Evolutionary conservation across 108 stramenopile species (phyloP), one percentile per base, ranked within the genome.

Genomic region (Seminavis robusta): DNA sequence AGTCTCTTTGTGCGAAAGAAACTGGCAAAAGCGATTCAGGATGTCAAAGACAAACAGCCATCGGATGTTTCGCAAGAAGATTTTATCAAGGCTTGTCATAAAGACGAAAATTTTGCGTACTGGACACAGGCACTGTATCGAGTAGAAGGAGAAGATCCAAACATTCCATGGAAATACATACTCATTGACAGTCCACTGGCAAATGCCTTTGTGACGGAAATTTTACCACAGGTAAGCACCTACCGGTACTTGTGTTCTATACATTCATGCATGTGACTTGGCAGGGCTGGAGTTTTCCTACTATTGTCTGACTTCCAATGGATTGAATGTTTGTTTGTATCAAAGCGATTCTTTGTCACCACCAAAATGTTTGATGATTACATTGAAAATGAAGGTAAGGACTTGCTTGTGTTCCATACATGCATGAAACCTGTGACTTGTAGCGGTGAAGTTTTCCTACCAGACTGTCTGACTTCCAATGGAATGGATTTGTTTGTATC

Each of bases 121-220:
- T 81, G 80, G 80, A 30, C 44, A 0, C n/a, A 59, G 7, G 71
- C 74, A 6, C 30, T 42, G 23, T 42, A 76, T 32, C 52, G 67
- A 2, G 38, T 74, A 16, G 53, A 68, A 43, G 74, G 73, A 25
- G 69, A 45, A 30, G 20, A 43, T 5, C 11, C 36, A 15, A 16
- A 38, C 42, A 50, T 47, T 1, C 48, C 45, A 21, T 86, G 80
- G 80, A 47, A 56, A 33, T 83, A 79, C 53, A 51, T 88, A 0
- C 52, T 83, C n/a, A 65, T 86, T 1, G 70, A 85, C 19, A 70
- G 80, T 0, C 9, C 24, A 1, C 40, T 84, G 0, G 85, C 91
- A 4, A 93, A 93, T 64, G 91, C 91, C n/a, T 93, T 88, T 64
- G 91, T 93, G 0, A 66, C 79, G 8, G 91, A 89, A 70, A 81